Evolutionary conservation across 768 basidiomycete genomes (phyloP).

Genomic region (Chalciporus pseudorubinellus): DNA sequence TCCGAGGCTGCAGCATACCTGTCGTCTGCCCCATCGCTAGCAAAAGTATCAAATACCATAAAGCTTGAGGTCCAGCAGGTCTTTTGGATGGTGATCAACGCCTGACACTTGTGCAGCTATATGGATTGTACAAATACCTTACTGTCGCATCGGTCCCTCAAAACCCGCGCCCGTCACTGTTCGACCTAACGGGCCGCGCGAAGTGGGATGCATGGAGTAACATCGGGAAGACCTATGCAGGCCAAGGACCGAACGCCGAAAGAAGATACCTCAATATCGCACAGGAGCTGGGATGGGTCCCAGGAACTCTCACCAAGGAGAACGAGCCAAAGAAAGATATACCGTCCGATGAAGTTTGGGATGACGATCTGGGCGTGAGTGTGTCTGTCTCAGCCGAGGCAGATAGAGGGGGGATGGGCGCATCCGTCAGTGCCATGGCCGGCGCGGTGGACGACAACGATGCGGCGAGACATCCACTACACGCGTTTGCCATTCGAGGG

Average conservation of each 20-base stretch:
- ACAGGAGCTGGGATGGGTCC: constrained; percentile 63
- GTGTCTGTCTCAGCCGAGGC: constrained; percentile 22
- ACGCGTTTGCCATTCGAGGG: constrained; percentile 62
- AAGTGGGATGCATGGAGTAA: constrained; percentile 86
- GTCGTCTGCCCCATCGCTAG: constrained; percentile 51
- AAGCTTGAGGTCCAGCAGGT: constrained; percentile 70
- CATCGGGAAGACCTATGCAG: constrained; percentile 47
- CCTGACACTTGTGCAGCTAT: constrained; percentile 53
- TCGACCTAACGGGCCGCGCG: constrained; percentile 75
- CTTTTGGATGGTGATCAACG: constrained; percentile 8
- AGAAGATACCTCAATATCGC: constrained; percentile 68
- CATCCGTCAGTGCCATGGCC: constrained; percentile 59
- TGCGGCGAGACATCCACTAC: constrained; percentile 46
- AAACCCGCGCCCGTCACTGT: constrained; percentile 64
- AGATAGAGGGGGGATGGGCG: constrained; percentile 48
- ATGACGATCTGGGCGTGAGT: constrained; percentile 36
- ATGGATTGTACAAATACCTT: constrained; percentile 78
- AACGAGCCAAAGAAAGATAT: constrained; percentile 14
- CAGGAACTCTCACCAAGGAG: constrained; percentile 24
- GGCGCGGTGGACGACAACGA: constrained; percentile 35
- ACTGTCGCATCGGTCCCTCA: constrained; percentile 57
- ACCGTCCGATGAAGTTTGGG: constrained; percentile 44
- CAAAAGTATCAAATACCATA: constrained; percentile 53
- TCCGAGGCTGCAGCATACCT: constrained; percentile 62
- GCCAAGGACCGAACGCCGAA: constrained; percentile 50